Evolutionary conservation across 495 filamentous ascomycete genomes (phyloP).

Genomic region (Collariella sp.): DNA sequence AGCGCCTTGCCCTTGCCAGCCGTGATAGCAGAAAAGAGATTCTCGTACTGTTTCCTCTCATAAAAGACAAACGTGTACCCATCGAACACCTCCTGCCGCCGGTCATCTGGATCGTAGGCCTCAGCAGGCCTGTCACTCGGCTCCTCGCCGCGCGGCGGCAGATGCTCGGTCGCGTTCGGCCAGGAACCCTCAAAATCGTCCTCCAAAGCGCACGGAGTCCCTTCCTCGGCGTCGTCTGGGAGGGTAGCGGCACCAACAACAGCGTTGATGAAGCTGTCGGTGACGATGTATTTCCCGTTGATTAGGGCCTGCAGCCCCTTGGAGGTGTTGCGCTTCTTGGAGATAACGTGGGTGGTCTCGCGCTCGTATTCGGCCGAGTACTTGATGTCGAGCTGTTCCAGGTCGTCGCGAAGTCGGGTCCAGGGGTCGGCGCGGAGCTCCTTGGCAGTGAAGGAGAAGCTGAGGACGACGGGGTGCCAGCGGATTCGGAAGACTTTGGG

Average conservation of each 20-base stretch:
- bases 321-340: constrained; percentile 81
- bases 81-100: constrained; percentile 64
- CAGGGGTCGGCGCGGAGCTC: constrained; percentile 63
- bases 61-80: constrained; percentile 88
- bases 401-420: constrained; percentile 49
- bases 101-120: constrained; percentile 59
- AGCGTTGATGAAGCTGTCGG: constrained; percentile 58
- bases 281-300: constrained; percentile 72
- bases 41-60: constrained; percentile 68
- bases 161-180: constrained; percentile 62
- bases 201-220: constrained; percentile 60
- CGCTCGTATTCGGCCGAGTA: constrained; percentile 61
- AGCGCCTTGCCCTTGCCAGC: constrained; percentile 78
- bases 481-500: constrained; percentile 52
- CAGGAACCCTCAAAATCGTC: constrained; percentile 72
- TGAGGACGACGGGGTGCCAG: constrained; percentile 75
- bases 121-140: constrained; percentile 51
- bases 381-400: constrained; percentile 85
- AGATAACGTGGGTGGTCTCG: constrained; percentile 78
- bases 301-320: constrained; percentile 83
- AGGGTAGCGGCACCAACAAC: constrained; percentile 59
- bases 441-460: constrained; percentile 72
- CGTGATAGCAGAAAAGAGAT: constrained; percentile 61
- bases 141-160: constrained; percentile 71
- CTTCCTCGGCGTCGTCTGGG: constrained; percentile 45